A percentile compares a stretch with the other conserved stretches of the same genome.
Conservation (phyloP, 768 basidiomycete species). For the Amanita muscaria region DNA sequence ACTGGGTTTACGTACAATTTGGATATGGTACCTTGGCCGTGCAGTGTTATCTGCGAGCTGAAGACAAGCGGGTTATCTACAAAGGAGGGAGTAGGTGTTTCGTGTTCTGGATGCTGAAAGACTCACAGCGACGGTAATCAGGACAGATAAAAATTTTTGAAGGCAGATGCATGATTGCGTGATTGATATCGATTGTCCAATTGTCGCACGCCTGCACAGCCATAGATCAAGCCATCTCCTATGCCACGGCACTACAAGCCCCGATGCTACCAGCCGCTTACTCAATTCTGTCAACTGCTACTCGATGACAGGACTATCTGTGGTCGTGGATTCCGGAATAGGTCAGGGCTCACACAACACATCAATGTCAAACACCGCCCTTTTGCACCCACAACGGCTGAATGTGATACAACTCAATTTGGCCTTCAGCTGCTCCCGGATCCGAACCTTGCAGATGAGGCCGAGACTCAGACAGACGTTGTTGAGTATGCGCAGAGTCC, state of each 20-base stretch:
- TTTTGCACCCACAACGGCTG: not conserved
- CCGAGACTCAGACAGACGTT: not conserved
- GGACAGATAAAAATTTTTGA: not conserved
- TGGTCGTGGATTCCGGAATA: not conserved
- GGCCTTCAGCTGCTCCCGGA: too few relatives aligned
- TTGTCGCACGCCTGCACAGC: not conserved
- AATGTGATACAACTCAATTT: not conserved
- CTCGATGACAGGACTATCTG: not conserved
- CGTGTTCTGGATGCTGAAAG: too few relatives aligned
- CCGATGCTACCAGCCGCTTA: not conserved
- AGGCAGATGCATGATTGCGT: not conserved
- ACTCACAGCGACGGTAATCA: too few relatives aligned
- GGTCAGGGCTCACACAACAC: not conserved
- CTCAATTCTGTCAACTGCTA: not conserved
- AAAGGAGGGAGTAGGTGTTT: too few relatives aligned
- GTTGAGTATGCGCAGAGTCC: not conserved
- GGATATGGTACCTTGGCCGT: too few relatives aligned
- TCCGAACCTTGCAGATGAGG: not conserved
- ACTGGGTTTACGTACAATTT: too few relatives aligned
- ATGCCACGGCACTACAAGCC: not conserved
- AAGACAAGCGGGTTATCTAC: too few relatives aligned
- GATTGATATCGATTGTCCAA: not conserved
- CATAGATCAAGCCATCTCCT: not conserved
- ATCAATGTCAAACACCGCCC: not conserved
- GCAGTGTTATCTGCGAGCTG: too few relatives aligned